Evolutionary conservation across 176 grass and related monocot species (phyloP).

Genomic region (Oryza brachyantha): DNA sequence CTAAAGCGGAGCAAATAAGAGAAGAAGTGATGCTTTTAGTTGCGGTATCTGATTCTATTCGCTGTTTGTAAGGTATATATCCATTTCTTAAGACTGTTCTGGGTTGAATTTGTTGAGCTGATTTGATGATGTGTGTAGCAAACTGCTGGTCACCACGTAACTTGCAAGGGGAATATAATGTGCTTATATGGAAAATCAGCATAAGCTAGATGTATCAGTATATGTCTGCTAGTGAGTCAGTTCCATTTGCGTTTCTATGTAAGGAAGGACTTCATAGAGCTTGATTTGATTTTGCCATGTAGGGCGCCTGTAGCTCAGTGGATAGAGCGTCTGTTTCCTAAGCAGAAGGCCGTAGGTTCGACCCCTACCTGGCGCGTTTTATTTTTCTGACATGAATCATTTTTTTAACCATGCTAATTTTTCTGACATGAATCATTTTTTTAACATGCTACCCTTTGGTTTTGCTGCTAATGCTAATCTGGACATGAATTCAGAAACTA

Average conservation of each 20-base stretch:
- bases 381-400: too few species aligned
- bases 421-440: too few species aligned
- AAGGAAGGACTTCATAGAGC: neutral
- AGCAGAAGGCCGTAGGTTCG: conserved; percentile 75
- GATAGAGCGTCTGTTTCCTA: conserved; percentile 77
- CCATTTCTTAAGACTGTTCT: conserved; percentile 43
- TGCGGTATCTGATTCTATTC: conserved; percentile 39
- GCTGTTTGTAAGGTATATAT: conserved; percentile 27
- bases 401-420: too few species aligned
- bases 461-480: too few species aligned
- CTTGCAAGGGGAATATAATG: neutral
- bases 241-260: neutral
- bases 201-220: conserved; percentile 1
- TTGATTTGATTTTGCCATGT: too few species aligned
- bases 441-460: too few species aligned
- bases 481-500: too few species aligned
- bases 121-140: neutral
- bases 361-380: conserved; percentile 63
- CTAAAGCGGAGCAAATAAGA: conserved; percentile 18
- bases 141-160: neutral
- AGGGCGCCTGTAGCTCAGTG: conserved; percentile 71
- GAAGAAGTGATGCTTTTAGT: conserved; percentile 27
- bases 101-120: neutral
- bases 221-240: neutral
- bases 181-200: neutral